Conservation (phyloP, 768 basidiomycete species). For the Trametes villosa region DNA sequence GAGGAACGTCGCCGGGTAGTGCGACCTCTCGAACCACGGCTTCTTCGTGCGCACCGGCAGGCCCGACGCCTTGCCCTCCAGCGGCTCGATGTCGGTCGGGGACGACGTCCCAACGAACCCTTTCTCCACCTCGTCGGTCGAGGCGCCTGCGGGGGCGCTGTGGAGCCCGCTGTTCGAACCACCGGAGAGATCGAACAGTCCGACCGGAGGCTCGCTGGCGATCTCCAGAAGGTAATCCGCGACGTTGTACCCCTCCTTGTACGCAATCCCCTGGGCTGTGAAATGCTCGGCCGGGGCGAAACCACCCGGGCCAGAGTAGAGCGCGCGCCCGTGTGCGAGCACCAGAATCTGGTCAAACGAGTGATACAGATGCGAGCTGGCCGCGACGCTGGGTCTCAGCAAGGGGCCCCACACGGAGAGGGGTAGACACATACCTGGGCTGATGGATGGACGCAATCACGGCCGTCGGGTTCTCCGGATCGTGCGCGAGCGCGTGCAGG, state of each 20-base stretch:
- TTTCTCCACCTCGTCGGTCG: slow-evolving; percentile 21
- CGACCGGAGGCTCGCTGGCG: slow-evolving; percentile 66
- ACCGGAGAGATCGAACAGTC: slow-evolving; percentile 43
- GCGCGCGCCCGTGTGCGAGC: slow-evolving; percentile 72
- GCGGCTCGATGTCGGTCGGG: background rate
- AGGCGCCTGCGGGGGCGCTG: background rate
- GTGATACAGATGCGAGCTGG: slow-evolving; percentile 80
- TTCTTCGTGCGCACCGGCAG: background rate
- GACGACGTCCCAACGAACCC: slow-evolving; percentile 4
- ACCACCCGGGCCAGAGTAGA: slow-evolving; percentile 81
- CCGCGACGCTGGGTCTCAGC: background rate
- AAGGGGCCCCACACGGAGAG: background rate
- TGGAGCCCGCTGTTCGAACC: slow-evolving; percentile 4
- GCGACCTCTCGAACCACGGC: slow-evolving; percentile 28
- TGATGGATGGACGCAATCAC: slow-evolving; percentile 90
- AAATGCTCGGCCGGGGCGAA: slow-evolving; percentile 74
- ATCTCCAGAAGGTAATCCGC: slow-evolving; percentile 93
- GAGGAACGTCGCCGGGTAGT: slow-evolving; percentile 78
- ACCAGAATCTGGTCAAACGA: slow-evolving; percentile 82
- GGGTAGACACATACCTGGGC: slow-evolving; percentile 58
- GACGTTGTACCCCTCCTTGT: slow-evolving; percentile 84
- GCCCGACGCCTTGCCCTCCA: background rate
- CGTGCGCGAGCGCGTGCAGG: slow-evolving; percentile 75
- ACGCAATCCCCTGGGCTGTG: slow-evolving; percentile 46
- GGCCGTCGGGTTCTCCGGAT: slow-evolving; percentile 68